phyloP scores from a whole-genome alignment of 768 basidiomycete genomes.

The Clavulina sp. region DNA sequence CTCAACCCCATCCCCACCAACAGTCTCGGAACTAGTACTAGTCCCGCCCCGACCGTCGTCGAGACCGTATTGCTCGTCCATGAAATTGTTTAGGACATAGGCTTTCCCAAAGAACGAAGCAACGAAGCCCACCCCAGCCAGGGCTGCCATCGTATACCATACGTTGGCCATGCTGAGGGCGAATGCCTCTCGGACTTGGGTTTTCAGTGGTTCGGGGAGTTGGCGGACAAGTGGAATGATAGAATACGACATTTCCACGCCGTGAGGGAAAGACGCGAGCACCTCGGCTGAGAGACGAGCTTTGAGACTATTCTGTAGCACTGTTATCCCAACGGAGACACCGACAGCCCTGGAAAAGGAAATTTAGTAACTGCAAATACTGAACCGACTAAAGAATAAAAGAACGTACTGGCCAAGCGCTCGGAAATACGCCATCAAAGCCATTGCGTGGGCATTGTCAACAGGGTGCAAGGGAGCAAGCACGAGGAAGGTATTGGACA shows the following conservation, averaged over 20 bases:
- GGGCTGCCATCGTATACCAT: conserved; percentile 29
- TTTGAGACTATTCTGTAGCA: conserved; percentile 34
- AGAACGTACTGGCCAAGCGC: no score
- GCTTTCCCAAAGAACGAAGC: conserved; percentile 21
- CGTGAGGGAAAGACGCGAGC: conserved; percentile 19
- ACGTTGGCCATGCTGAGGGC: conserved; percentile 22
- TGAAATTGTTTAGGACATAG: conserved; percentile 18
- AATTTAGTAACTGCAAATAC: no score
- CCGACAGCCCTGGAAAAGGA: no score
- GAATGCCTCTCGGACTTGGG: conserved; percentile 27
- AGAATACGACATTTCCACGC: conserved; percentile 28
- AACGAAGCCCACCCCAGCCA: conserved; percentile 23
- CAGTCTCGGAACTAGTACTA: no score
- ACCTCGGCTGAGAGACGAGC: conserved; percentile 26
- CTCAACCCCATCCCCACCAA: no score
- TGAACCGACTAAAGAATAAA: no score
- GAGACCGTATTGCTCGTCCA: conserved; percentile 20
- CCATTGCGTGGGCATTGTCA: no score
- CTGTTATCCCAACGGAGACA: conserved; percentile 29
- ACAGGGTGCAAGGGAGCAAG: no score
- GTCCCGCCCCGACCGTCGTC: no score
- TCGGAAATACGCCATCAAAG: no score
- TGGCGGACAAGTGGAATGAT: conserved; percentile 26
- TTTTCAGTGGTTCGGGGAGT: conserved; percentile 20
- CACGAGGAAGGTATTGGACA: no score